phyloP scores from a whole-genome alignment of 768 basidiomycete genomes.

The Boletus barrowsii region DNA sequence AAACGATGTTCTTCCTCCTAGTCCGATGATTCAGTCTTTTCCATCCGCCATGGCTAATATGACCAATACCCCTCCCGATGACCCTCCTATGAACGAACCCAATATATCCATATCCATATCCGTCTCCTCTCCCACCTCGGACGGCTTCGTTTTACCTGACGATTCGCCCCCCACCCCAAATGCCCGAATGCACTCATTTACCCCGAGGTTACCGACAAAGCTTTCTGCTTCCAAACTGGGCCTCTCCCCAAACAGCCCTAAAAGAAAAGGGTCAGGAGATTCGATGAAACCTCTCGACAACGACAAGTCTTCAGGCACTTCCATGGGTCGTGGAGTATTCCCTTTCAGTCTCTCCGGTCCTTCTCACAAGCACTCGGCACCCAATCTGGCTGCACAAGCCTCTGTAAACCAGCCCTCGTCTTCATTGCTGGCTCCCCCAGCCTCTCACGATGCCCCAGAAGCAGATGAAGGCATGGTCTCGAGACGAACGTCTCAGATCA shows the following conservation, averaged over 20 bases:
- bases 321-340: constrained; percentile 26
- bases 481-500: constrained; percentile 74
- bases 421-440: constrained; percentile 48
- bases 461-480: constrained; percentile 35
- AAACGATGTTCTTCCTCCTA: constrained; percentile 25
- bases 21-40: constrained; percentile 40
- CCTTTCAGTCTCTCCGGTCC: constrained; percentile 29
- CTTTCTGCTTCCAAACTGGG: constrained; percentile 52
- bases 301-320: constrained; percentile 15
- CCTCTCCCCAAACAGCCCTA: constrained; percentile 49
- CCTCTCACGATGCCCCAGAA: constrained; percentile 41
- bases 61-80: constrained; percentile 21
- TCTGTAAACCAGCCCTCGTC: constrained; percentile 39
- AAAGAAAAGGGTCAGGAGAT: constrained; percentile 49
- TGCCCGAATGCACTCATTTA: constrained; percentile 66
- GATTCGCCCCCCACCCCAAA: constrained; percentile 45
- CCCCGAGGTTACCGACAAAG: constrained; percentile 69
- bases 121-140: constrained; percentile 42
- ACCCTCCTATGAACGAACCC: constrained; percentile 21
- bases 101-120: constrained; percentile 52
- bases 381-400: constrained; percentile 13
- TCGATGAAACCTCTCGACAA: constrained; percentile 33
- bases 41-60: constrained; percentile 31
- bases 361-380: constrained; percentile 27
- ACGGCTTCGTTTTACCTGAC: constrained; percentile 32